Percentiles rank a stretch among this genome's conserved stretches.
phyloP scores from a whole-genome alignment of 805 yeast genomes.

The Dipodascopsis uninucleata region DNA sequence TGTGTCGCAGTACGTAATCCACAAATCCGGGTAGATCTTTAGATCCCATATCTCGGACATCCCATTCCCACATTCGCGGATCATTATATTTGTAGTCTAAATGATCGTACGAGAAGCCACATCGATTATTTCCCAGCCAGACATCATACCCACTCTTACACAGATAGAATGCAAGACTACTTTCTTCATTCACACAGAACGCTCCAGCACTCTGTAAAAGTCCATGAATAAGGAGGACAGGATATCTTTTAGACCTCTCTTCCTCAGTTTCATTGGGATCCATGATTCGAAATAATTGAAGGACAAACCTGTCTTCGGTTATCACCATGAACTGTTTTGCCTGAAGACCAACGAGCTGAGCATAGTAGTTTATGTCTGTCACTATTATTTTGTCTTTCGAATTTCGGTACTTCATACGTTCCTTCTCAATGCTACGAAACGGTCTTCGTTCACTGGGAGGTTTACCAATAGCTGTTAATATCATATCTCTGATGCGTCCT shows the following conservation, averaged over 20 bases:
- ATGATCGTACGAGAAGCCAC: slow-evolving; percentile 78
- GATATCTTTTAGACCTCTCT: slow-evolving; percentile 44
- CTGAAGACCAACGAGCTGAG: slow-evolving; percentile 55
- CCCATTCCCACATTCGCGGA: slow-evolving; percentile 87
- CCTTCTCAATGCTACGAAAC: slow-evolving; percentile 17
- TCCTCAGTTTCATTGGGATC: slow-evolving; percentile 43
- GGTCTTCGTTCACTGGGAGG: slow-evolving; percentile 8
- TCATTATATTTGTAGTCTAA: slow-evolving; percentile 43
- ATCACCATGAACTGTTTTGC: slow-evolving; percentile 56
- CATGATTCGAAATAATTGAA: slow-evolving; percentile 61
- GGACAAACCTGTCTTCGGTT: slow-evolving; percentile 76
- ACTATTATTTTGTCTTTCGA: slow-evolving; percentile 40
- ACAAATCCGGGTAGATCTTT: slow-evolving; percentile 74
- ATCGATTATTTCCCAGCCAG: slow-evolving; percentile 88
- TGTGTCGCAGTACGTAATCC: slow-evolving; percentile 49
- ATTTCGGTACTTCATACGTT: slow-evolving; percentile 21
- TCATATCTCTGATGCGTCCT: not conserved
- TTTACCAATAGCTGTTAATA: not conserved
- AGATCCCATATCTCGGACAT: slow-evolving; percentile 73
- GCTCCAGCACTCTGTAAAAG: slow-evolving; percentile 83
- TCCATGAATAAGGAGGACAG: slow-evolving; percentile 80
- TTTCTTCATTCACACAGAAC: slow-evolving; percentile 74
- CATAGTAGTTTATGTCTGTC: slow-evolving; percentile 65
- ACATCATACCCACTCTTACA: slow-evolving; percentile 67
- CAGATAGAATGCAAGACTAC: slow-evolving; percentile 63